Base-by-base conservation (phyloP, 1,284 basidiomycete genomes). In the Ceratobasidium sp. region DNA sequence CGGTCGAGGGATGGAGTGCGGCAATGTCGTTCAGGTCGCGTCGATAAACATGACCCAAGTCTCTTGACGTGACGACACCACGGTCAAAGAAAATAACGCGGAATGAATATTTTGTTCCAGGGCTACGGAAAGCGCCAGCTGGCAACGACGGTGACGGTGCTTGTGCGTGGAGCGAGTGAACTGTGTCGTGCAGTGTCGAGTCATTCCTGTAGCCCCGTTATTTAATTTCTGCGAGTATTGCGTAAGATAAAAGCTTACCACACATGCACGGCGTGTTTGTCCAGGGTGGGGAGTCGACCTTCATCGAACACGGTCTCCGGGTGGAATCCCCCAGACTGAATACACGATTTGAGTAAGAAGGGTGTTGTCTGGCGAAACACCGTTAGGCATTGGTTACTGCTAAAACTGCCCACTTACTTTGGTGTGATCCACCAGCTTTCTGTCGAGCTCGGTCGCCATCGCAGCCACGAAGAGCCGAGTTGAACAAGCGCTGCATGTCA, bases 1-100 rank as follows among this genome's bases (percentile, higher is more conserved):
- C 59, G 19, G 7, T 15, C 3, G 89, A 85, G 13, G 82, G 82
- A 66, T 85, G 85, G 43, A 92, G 82, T 0, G 89, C 83, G 49
- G 91, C 90, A 81, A 92, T 91, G 70, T 93, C 92, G 2, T 93
- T 88, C 79, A 94, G 91, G 83, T 94, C 93, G 78, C 92, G 90
- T 43, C 92, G 91, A 82, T 92, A 92, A 56, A 94, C 90, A 80
- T 88, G 88, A 29, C 93, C 93, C 56, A 94, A 88, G 61, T 94
- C 92, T 83, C 93, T 93, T 81, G 89, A 88, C 0, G 90, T 84
- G 79, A 90, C 91, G 22, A 88, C 88, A 5, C 92, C 92, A 80
- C 90, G 90, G 82, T 94, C 93, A 0, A 91, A 91, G 80, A 91
- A 94, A 52, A 94, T 88, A 4, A 91, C 89, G 44, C 90, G 88